phyloP scores from a whole-genome alignment of 495 filamentous ascomycete species.

The Astrothelium macrocarpum region DNA sequence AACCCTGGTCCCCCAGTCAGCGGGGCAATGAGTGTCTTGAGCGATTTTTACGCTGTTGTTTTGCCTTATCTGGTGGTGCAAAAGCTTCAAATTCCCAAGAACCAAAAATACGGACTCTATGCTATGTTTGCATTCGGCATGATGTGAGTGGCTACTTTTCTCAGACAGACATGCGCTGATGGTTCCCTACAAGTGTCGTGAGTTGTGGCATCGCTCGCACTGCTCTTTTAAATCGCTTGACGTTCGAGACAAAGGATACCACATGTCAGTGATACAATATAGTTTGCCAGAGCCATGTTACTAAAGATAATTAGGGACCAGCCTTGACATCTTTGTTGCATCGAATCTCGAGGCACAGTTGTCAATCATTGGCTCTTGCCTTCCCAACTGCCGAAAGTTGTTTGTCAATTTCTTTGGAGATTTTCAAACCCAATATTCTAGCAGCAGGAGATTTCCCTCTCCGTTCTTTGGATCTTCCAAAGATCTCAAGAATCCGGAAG shows the following conservation, averaged over 20 bases:
- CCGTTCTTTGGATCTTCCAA: neutral
- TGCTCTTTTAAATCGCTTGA: constrained; percentile 15
- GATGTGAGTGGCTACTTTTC: constrained; percentile 5
- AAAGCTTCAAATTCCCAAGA: constrained; percentile 17
- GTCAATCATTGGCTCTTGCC: constrained; percentile 22
- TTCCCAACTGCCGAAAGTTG: constrained; percentile 17
- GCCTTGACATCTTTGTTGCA: constrained; percentile 22
- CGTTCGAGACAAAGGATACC: constrained; percentile 15
- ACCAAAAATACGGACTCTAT: constrained; percentile 23
- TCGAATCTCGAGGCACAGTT: constrained; percentile 24
- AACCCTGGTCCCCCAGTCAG: constrained; percentile 19
- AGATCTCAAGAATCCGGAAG: neutral
- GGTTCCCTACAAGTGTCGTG: constrained; percentile 18
- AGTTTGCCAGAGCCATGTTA: neutral
- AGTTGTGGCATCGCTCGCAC: constrained; percentile 18
- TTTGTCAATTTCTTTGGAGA: constrained; percentile 10
- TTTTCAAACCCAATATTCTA: neutral
- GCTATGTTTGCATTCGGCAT: constrained; percentile 17
- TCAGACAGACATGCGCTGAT: neutral
- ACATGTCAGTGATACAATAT: constrained; percentile 15
- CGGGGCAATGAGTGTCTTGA: constrained; percentile 18
- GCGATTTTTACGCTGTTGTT: constrained; percentile 22
- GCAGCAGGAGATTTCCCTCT: neutral
- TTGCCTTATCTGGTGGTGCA: constrained; percentile 22
- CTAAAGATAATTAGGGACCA: constrained; percentile 13